Conservation (phyloP, 331 rosid species). For the Quercus phellos region DNA sequence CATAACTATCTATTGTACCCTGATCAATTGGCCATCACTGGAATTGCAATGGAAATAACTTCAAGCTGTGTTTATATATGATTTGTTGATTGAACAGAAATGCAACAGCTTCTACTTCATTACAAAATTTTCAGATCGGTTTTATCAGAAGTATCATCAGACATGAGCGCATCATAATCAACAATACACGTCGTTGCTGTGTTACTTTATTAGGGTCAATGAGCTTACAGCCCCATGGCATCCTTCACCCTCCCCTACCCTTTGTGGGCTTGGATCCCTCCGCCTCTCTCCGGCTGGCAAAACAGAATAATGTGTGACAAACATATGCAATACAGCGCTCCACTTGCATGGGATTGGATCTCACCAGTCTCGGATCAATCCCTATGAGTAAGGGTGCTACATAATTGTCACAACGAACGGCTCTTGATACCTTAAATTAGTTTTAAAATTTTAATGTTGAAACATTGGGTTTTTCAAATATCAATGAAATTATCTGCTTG, state of each 20-base stretch:
- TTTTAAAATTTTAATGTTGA: too few relatives aligned
- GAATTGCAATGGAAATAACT: slow-evolving; percentile 2
- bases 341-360: too few relatives aligned
- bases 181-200: neutral
- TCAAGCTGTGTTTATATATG: neutral
- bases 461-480: neutral
- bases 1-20: neutral
- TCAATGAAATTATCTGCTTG: neutral
- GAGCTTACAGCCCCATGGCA: too few relatives aligned
- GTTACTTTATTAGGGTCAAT: neutral
- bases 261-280: too few relatives aligned
- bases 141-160: neutral
- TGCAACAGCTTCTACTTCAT: neutral
- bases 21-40: slow-evolving; percentile 1
- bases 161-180: neutral
- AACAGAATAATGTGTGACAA: too few relatives aligned
- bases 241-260: too few relatives aligned
- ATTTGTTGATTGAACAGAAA: neutral
- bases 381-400: too few relatives aligned
- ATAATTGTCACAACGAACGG: too few relatives aligned
- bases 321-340: too few relatives aligned
- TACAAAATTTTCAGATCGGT: neutral
- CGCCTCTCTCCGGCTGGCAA: too few relatives aligned
- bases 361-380: too few relatives aligned
- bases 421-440: too few relatives aligned